A percentile compares a stretch with the other conserved stretches of the same genome.
Evolutionary conservation across 306 rosid genomes (phyloP).

Genomic region (Dryas octopetala): DNA sequence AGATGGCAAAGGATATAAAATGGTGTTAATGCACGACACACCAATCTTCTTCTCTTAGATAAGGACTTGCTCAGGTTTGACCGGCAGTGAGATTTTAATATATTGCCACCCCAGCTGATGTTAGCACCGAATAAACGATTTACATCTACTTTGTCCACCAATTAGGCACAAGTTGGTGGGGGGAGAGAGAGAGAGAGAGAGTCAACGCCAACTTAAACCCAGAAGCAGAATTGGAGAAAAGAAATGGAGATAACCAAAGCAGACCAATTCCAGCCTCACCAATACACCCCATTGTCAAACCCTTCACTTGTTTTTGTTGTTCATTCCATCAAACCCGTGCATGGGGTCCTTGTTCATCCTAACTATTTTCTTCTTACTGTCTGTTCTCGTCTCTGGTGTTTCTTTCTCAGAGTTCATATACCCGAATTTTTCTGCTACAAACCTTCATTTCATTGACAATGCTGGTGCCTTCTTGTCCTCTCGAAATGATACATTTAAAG

Average conservation of each 20-base stretch:
- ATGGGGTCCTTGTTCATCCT: slow-evolving; percentile 54
- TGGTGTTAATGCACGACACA: slow-evolving; percentile 3
- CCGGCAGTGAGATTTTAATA: slow-evolving; percentile 23
- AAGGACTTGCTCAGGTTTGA: slow-evolving; percentile 15
- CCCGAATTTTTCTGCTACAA: slow-evolving; percentile 60
- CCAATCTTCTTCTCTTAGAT: slow-evolving; percentile 27
- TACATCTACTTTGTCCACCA: slow-evolving; percentile 32
- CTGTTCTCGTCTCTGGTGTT: slow-evolving; percentile 36
- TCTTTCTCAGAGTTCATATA: slow-evolving; percentile 43
- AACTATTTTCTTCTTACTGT: slow-evolving; percentile 30
- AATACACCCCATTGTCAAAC: slow-evolving; percentile 17
- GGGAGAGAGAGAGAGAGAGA: slow-evolving; percentile 22
- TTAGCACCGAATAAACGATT: slow-evolving; percentile 33
- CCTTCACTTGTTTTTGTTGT: slow-evolving; percentile 23
- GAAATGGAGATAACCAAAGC: slow-evolving; percentile 35
- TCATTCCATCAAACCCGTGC: slow-evolving; percentile 36
- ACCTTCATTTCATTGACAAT: slow-evolving; percentile 41
- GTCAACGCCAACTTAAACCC: slow-evolving; percentile 51
- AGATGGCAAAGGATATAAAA: slow-evolving; percentile 4
- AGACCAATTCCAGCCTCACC: slow-evolving; percentile 32
- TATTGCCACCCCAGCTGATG: slow-evolving; percentile 30
- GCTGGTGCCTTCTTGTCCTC: slow-evolving; percentile 69
- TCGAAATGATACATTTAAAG: slow-evolving; percentile 54
- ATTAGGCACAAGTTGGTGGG: slow-evolving; percentile 38
- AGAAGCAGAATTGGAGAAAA: slow-evolving; percentile 17